A percentile compares a stretch with the other conserved stretches of the same genome.
These are phyloP conservation scores for Umbelopsis sp. DNA, from an alignment of 192 early-diverging fungal species.

Conservation along the genomic window DNA sequence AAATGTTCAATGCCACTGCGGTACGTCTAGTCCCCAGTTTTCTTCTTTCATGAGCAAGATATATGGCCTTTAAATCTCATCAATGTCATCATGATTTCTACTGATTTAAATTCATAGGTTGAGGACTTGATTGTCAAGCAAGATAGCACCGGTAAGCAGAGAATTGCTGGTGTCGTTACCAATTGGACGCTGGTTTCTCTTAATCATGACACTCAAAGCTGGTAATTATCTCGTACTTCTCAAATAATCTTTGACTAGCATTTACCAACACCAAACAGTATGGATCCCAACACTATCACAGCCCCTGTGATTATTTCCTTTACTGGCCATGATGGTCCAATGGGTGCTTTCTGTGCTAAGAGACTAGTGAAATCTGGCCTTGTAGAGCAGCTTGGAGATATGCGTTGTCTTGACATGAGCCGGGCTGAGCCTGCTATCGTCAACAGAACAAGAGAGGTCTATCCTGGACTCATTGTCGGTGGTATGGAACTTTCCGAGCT, in stretches of 20 bases:
- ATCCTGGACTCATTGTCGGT: conserved; percentile 68
- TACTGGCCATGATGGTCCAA: conserved; percentile 69
- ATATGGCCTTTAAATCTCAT: not conserved
- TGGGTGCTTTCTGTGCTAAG: conserved; percentile 71
- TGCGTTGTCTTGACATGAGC: conserved; percentile 73
- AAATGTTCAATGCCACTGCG: conserved; percentile 76
- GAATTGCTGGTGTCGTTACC: conserved; percentile 67
- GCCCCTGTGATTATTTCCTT: conserved; percentile 68
- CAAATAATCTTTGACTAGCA: not conserved
- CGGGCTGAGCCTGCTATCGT: conserved; percentile 69
- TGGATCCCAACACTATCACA: conserved; percentile 75
- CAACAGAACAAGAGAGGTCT: conserved; percentile 65
- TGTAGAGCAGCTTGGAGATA: conserved; percentile 58
- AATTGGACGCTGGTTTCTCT: conserved; percentile 76
- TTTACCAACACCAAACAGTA: conserved; percentile 49
- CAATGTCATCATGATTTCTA: not conserved
- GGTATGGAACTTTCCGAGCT: conserved; percentile 78
- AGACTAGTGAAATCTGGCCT: conserved; percentile 61
- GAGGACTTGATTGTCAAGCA: conserved; percentile 70
- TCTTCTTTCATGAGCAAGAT: not conserved
- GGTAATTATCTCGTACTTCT: not conserved
- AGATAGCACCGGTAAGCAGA: conserved; percentile 43
- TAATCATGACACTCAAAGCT: conserved; percentile 51
- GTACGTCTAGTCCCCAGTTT: conserved; percentile 1
- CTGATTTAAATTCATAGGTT: conserved; percentile 7